Evolutionary conservation across 768 basidiomycete genomes (phyloP).

Genomic region (Trametes villosa): DNA sequence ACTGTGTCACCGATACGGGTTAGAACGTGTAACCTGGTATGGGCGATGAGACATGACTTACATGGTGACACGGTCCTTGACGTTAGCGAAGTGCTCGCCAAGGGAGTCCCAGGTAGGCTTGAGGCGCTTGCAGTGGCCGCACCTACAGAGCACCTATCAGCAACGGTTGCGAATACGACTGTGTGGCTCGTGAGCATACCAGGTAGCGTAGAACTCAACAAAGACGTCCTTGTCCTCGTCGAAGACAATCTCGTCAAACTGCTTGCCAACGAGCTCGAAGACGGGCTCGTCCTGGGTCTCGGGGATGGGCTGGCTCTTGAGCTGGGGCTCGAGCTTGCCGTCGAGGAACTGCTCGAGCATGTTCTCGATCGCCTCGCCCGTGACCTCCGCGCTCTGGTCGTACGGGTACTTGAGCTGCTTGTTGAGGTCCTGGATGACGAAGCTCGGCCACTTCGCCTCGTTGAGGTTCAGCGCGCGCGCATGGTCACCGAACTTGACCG

Average conservation of each 20-base stretch:
- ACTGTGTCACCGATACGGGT: constrained; percentile 43
- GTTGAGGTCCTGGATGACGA: constrained; percentile 87
- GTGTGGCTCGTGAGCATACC: constrained; percentile 62
- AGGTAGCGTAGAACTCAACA: constrained; percentile 95
- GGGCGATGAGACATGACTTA: constrained; percentile 40
- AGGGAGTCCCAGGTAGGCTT: constrained; percentile 93
- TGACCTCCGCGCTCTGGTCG: constrained; percentile 67
- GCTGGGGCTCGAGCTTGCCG: constrained; percentile 76
- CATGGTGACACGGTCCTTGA: constrained; percentile 82
- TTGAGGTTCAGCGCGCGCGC: constrained; percentile 90
- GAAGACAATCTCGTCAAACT: constrained; percentile 84
- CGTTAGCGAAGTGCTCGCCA: constrained; percentile 77
- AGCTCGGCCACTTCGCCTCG: constrained; percentile 88
- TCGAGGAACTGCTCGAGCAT: constrained; percentile 69
- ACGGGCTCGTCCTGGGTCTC: constrained; percentile 82
- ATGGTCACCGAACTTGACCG: constrained; percentile 92
- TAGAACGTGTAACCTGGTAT: background rate
- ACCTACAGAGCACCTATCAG: constrained; percentile 48
- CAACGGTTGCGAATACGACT: background rate
- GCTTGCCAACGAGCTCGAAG: constrained; percentile 81
- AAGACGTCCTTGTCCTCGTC: constrained; percentile 94
- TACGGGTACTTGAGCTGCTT: constrained; percentile 90
- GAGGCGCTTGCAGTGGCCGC: constrained; percentile 96
- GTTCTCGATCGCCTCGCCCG: constrained; percentile 55
- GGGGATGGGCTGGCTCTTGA: constrained; percentile 92